These are phyloP conservation scores for Linum lewisii DNA, from an alignment of 345 rosid species.

Conservation along the genomic window DNA sequence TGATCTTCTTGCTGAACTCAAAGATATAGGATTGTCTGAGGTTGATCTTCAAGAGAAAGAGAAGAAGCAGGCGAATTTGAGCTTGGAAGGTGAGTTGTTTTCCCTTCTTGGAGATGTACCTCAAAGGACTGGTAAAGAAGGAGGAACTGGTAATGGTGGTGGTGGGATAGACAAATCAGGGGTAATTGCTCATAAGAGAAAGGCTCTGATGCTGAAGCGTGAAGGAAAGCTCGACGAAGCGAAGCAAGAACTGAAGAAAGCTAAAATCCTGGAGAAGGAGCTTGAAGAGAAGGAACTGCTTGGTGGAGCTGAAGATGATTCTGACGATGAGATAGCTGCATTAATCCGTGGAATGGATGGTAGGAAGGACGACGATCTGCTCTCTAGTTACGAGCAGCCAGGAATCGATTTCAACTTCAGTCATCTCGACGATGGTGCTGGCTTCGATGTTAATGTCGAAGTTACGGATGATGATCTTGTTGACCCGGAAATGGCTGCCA, in stretches of 20 bases:
- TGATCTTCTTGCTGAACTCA: slow-evolving; percentile 61
- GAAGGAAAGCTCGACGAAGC: slow-evolving; percentile 95
- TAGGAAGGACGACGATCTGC: slow-evolving; percentile 41
- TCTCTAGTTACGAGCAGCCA: slow-evolving; percentile 26
- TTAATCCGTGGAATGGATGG: slow-evolving; percentile 48
- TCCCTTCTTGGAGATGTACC: slow-evolving; percentile 61
- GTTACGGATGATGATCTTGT: slow-evolving; percentile 81
- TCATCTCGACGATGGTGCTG: slow-evolving; percentile 46
- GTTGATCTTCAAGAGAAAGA: slow-evolving; percentile 38
- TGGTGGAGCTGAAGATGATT: slow-evolving; percentile 70
- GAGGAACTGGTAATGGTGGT: too few relatives aligned
- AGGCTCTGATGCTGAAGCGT: slow-evolving; percentile 74
- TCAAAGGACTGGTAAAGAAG: slow-evolving; percentile 24
- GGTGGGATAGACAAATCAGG: slow-evolving; percentile 43
- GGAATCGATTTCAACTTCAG: slow-evolving; percentile 30
- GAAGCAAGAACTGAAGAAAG: slow-evolving; percentile 84
- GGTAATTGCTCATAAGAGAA: slow-evolving; percentile 61
- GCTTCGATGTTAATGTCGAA: slow-evolving; percentile 43
- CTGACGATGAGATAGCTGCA: slow-evolving; percentile 85
- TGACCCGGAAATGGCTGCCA: slow-evolving; percentile 72
- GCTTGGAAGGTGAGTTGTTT: slow-evolving; percentile 78
- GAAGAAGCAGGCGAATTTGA: slow-evolving; percentile 37
- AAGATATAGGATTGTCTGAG: slow-evolving; percentile 80
- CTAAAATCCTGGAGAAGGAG: slow-evolving; percentile 78
- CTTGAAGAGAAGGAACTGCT: slow-evolving; percentile 74